Evolutionary conservation across 2,329 filamentous ascomycete species (phyloP).

Genomic region (Sporothrix schenckii): DNA sequence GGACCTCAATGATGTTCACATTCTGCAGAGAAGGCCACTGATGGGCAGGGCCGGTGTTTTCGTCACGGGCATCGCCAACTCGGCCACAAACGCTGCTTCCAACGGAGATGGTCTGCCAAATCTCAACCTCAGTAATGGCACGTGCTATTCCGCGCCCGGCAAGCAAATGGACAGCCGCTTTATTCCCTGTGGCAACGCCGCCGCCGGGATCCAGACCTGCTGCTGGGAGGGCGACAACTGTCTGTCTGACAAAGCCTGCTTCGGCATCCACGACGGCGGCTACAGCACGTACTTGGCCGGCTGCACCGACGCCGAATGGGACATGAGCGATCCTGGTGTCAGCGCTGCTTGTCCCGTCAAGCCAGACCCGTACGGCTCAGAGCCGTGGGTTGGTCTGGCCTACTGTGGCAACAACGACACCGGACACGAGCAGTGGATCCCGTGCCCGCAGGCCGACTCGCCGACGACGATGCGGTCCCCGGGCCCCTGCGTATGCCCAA

Average conservation of each 20-base stretch:
- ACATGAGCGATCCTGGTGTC: conserved; percentile 25
- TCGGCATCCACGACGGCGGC: conserved; percentile 38
- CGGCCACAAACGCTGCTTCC: background rate
- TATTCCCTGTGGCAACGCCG: conserved; percentile 38
- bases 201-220: conserved; percentile 31
- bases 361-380: conserved; percentile 31
- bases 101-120: background rate
- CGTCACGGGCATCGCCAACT: background rate
- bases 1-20: background rate
- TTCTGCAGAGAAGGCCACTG: background rate
- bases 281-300: conserved; percentile 46
- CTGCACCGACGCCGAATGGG: conserved; percentile 44
- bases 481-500: conserved; percentile 42
- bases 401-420: conserved; percentile 43
- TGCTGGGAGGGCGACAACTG: conserved; percentile 37
- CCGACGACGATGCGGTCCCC: conserved; percentile 37
- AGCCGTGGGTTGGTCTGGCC: conserved; percentile 44
- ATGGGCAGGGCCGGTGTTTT: background rate
- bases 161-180: conserved; percentile 31
- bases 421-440: conserved; percentile 41
- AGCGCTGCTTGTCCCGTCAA: conserved; percentile 44
- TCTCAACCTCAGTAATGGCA: conserved; percentile 35
- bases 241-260: conserved; percentile 35
- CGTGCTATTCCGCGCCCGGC: conserved; percentile 33
- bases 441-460: conserved; percentile 40